Base-by-base conservation (phyloP, 2,329 filamentous ascomycete genomes). In the Fonsecaea monophora region DNA sequence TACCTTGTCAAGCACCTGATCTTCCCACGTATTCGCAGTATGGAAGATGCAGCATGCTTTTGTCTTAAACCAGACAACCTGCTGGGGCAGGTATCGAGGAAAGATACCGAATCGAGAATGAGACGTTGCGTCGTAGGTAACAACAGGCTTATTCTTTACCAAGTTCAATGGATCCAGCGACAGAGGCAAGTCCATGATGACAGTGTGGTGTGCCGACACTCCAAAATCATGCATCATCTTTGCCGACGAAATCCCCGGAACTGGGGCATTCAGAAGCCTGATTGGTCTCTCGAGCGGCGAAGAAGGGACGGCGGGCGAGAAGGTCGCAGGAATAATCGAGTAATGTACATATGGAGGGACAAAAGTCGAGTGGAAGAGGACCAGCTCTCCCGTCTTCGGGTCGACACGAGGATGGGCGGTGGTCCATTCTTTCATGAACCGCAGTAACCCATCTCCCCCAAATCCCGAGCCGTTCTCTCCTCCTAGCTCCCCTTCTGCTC, bases 171-270 rank as follows among this genome's bases (percentile, higher is more conserved):
- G 88, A 66, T 90, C 85, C 1, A 92, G 79, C 0, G 85, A 86
- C 0, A 92, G 79, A 0, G 90, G 90, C 9, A 91, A 80, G 72
- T 92, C 89, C 77, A 92, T 83, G 63, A 92, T 90, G 42, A 91
- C 78, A 0, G 89, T 90, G 72, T 90, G 83, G 4, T 74, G 76
- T 4, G 78, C 81, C 1, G 89, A 90, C 1, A 89, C 89, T 13
- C 89, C 89, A 76, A 91, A 92, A 74, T 92, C 89, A 73, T 92
- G 90, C 88, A 92, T 92, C 84, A 92, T 89, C 74, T 89, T 90
- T 1, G 88, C 86, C 1, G 85, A 85, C 3, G 80, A 79, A 32
- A 91, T 81, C 0, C 89, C 88, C 0, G 87, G 84, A 0, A 92
- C 82, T 0, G 87, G 80, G 6, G 81, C 77, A 69, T 87, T 86